These are phyloP conservation scores for Wickerhamiella australiensis DNA, from an alignment of 805 yeast genomes.

Conservation along the genomic window DNA sequence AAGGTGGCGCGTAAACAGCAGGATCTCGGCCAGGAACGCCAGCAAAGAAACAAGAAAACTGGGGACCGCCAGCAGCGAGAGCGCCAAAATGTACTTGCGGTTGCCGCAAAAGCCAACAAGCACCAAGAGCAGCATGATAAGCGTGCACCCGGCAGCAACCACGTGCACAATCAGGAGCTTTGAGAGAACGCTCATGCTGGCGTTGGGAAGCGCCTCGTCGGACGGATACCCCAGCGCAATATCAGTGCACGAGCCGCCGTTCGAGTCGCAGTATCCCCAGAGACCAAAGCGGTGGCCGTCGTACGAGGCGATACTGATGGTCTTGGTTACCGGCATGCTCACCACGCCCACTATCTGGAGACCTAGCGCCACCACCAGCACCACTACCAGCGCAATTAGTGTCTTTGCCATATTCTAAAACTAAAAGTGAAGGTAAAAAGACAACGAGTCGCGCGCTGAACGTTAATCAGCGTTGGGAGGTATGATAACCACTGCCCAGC, in stretches of 20 bases:
- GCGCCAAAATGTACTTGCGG: slow-evolving; percentile 36
- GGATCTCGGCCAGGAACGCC: slow-evolving; percentile 69
- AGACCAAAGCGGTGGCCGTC: slow-evolving; percentile 50
- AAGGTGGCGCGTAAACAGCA: slow-evolving; percentile 63
- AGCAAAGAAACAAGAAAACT: slow-evolving; percentile 58
- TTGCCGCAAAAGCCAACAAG: slow-evolving; percentile 33
- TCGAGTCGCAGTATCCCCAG: slow-evolving; percentile 47
- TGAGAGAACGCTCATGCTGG: slow-evolving; percentile 48
- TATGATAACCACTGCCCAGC: background rate
- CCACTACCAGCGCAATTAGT: slow-evolving; percentile 22
- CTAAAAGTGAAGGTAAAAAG: background rate
- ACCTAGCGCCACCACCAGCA: slow-evolving; percentile 40
- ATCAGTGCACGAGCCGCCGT: slow-evolving; percentile 30
- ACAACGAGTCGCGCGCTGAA: background rate
- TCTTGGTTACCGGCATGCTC: slow-evolving; percentile 46
- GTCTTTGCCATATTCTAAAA: slow-evolving; percentile 1
- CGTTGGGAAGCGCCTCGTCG: slow-evolving; percentile 41
- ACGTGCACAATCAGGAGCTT: slow-evolving; percentile 56
- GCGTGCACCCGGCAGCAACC: slow-evolving; percentile 45
- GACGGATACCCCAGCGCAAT: slow-evolving; percentile 35
- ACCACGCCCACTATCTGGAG: slow-evolving; percentile 49
- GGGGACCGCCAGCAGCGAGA: slow-evolving; percentile 50
- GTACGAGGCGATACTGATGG: slow-evolving; percentile 39
- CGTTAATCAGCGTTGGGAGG: slow-evolving; percentile 6
- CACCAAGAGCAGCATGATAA: slow-evolving; percentile 35